Base-by-base conservation (phyloP, 345 rosid genomes). In the Atalantia buxifolia region DNA sequence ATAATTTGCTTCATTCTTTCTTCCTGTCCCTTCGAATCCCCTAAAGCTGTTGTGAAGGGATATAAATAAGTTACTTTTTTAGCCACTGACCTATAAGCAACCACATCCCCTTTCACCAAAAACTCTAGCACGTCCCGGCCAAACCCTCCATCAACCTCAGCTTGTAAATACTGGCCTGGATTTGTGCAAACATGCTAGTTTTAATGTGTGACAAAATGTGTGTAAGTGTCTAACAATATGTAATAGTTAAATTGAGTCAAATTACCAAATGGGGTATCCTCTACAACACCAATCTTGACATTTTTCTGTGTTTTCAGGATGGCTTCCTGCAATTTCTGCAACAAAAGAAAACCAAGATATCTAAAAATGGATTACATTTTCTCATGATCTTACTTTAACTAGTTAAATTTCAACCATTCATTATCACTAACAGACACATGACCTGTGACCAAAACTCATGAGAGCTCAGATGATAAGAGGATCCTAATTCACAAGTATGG, bases 21-120 rank as follows among this genome's bases (percentile, higher is more conserved):
- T 77, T 88, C 86, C 81, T 92, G 96, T 65, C 98, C 97, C 73
- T 88, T 90, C 0, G 99, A 92, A 76, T 95, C 97, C 45, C 98
- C 98, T 12, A 93, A 85, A 27, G 98, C 95, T 50, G 99, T 92
- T 6, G 97, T 90, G 85, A 95, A 95, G 1, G 99, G 99, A 79
- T 95, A 95, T 21, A 95, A 85, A 86, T 88, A 93, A 12, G 97
- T 93, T 7, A 91, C 96, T 78, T 91, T 93, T 50, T 88, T 85
- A 56, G 97, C 96, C 98, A 90, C 90, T 9, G 80, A 80, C 83
- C 99, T 89, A 28, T 89, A 93, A 66, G 90, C 82, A 80, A 88
- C 96, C 77, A 88, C 95, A 72, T 92, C 98, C 74, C 90, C 88
- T 80, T 84, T 92, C 75, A 93, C 92, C 88, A 92, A 68, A 82